Evolutionary conservation across 495 filamentous ascomycete species (phyloP).

Genomic region (Geoglossum glabrum): DNA sequence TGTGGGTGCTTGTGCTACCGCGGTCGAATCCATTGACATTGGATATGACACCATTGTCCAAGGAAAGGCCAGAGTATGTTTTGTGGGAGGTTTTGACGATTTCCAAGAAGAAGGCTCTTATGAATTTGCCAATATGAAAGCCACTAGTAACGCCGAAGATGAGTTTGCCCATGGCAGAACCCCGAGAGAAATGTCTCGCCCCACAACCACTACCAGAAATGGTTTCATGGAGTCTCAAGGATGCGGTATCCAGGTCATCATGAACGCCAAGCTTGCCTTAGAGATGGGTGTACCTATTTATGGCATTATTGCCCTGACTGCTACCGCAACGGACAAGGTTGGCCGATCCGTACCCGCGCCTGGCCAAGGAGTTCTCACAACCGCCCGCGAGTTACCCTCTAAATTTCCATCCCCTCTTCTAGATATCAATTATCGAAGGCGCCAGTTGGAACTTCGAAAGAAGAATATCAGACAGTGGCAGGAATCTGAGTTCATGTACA

Average conservation of each 20-base stretch:
- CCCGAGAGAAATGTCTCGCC: slow-evolving; percentile 91
- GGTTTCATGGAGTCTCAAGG: slow-evolving; percentile 99
- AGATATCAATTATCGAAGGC: slow-evolving; percentile 88
- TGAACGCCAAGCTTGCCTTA: slow-evolving; percentile 85
- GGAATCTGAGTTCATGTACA: slow-evolving; percentile 78
- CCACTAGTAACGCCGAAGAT: slow-evolving; percentile 89
- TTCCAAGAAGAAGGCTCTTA: slow-evolving; percentile 99
- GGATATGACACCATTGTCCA: slow-evolving; percentile 96
- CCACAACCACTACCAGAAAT: slow-evolving; percentile 85
- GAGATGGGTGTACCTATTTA: slow-evolving; percentile 99
- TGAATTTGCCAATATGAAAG: slow-evolving; percentile 99
- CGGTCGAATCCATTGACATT: slow-evolving; percentile 92
- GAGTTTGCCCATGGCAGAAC: slow-evolving; percentile 91
- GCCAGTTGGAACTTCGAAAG: slow-evolving; percentile 82
- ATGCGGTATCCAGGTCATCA: slow-evolving; percentile 94
- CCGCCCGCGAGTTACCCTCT: slow-evolving; percentile 70
- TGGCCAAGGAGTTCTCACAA: slow-evolving; percentile 93
- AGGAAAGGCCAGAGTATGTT: slow-evolving; percentile 88
- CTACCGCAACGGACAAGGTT: slow-evolving; percentile 98
- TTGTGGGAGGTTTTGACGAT: slow-evolving; percentile 97
- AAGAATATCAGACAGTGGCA: slow-evolving; percentile 90
- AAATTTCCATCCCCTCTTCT: slow-evolving; percentile 89
- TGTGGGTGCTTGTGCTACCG: slow-evolving; percentile 90
- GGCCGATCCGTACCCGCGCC: slow-evolving; percentile 92
- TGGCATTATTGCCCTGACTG: slow-evolving; percentile 80